Evolutionary conservation across 176 grass and related monocot genomes (phyloP).

Genomic region (Oryza brachyantha): DNA sequence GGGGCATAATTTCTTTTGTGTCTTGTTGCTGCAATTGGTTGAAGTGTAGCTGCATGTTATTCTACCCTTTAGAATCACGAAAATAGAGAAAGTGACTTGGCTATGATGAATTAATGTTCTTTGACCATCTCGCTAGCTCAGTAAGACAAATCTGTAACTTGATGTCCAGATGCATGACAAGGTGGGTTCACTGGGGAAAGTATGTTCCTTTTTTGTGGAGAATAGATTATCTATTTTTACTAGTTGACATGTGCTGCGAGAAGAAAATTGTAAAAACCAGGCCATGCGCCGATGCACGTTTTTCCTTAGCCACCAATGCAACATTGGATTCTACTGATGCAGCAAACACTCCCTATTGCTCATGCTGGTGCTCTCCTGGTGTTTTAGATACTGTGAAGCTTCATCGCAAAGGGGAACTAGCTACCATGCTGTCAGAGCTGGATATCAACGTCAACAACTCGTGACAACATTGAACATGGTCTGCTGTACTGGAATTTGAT

Average conservation of each 20-base stretch:
- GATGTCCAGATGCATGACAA: conserved; percentile 20
- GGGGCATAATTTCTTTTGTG: not conserved
- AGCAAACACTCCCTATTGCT: conserved; percentile 1
- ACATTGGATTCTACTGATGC: not conserved
- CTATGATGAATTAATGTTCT: conserved; percentile 5
- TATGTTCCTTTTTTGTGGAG: not conserved
- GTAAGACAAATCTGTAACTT: not conserved
- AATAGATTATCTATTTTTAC: not conserved
- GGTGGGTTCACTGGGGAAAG: not conserved
- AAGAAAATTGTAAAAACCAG: not conserved
- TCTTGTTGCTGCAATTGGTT: not conserved
- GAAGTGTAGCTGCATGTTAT: not conserved
- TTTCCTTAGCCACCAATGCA: conserved; percentile 9
- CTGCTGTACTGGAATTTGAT: not conserved
- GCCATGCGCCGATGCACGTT: not conserved
- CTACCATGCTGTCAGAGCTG: conserved; percentile 59
- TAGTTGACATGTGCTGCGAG: not conserved
- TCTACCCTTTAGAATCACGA: not conserved
- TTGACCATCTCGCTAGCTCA: not conserved
- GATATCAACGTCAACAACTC: conserved; percentile 47
- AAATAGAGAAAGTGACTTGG: not conserved
- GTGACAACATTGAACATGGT: conserved; percentile 25
- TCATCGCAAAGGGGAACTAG: conserved; percentile 69
- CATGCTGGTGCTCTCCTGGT: conserved; percentile 2
- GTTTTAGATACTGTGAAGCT: conserved; percentile 84